phyloP scores from a whole-genome alignment of 2,329 filamentous ascomycete genomes.

The Scedosporium boydii region DNA sequence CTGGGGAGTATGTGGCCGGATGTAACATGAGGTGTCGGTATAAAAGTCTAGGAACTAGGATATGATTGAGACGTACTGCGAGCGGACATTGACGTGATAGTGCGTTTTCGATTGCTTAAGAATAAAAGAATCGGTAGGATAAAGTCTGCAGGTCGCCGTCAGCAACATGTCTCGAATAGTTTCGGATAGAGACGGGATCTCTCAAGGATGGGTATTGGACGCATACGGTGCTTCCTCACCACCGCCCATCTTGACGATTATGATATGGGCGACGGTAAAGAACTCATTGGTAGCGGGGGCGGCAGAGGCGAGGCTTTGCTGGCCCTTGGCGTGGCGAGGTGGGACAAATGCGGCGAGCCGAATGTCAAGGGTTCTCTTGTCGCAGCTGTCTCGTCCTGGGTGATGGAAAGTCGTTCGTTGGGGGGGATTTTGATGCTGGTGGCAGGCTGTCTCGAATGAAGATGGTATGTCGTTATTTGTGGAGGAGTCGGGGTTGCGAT shows the following conservation, averaged over 20 bases:
- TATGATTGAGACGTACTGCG: constrained; percentile 39
- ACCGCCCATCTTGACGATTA: constrained; percentile 5
- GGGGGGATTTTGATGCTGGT: too few relatives aligned
- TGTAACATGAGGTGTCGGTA: constrained; percentile 21
- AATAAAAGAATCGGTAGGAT: constrained; percentile 57
- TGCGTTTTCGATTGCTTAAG: constrained; percentile 52
- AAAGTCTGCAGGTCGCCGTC: constrained; percentile 35
- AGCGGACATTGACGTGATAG: constrained; percentile 57
- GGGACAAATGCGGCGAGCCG: background rate
- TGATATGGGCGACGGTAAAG: background rate
- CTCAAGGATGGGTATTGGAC: background rate
- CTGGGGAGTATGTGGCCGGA: background rate
- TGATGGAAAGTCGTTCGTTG: too few relatives aligned
- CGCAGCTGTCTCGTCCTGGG: background rate
- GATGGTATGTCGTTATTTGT: background rate
- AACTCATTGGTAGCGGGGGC: constrained; percentile 1
- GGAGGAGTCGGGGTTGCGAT: background rate
- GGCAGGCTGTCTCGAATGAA: too few relatives aligned
- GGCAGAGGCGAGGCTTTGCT: background rate
- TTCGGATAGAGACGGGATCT: background rate
- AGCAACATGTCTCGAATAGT: background rate
- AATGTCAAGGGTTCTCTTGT: background rate
- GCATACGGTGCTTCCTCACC: constrained; percentile 7
- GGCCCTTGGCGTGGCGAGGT: background rate
- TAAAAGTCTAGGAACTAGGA: background rate